Evolutionary conservation across 2,329 filamentous ascomycete species (phyloP).

Genomic region (Aureobasidium sp.): DNA sequence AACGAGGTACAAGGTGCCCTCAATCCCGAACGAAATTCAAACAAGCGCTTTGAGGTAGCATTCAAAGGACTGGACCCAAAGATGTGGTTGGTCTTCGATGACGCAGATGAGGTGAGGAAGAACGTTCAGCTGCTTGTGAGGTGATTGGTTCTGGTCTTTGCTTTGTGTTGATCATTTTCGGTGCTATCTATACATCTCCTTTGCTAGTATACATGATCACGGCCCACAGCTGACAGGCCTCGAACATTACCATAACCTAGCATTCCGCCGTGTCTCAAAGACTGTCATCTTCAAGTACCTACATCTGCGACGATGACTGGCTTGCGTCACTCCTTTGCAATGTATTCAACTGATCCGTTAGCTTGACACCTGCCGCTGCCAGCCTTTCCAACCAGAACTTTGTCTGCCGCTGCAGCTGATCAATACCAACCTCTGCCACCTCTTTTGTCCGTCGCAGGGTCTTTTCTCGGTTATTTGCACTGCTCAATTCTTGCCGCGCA

Average conservation of each 20-base stretch:
- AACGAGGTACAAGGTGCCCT: slow-evolving; percentile 70
- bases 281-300: not conserved
- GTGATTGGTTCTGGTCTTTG: not conserved
- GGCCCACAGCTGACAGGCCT: not conserved
- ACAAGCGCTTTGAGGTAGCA: slow-evolving; percentile 81
- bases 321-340: not conserved
- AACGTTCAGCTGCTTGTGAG: slow-evolving; percentile 28
- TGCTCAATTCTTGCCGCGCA: not conserved
- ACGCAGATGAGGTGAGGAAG: slow-evolving; percentile 70
- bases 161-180: not conserved
- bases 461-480: not conserved
- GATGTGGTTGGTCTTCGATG: slow-evolving; percentile 85
- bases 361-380: slow-evolving; percentile 12
- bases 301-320: not conserved
- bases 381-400: slow-evolving; percentile 13
- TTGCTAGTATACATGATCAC: not conserved
- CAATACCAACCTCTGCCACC: not conserved
- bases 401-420: slow-evolving; percentile 8
- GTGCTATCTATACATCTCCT: too few relatives aligned
- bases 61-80: slow-evolving; percentile 77
- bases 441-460: not conserved
- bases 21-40: slow-evolving; percentile 73
- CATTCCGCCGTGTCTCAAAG: not conserved
- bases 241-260: not conserved
- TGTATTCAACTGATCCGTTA: slow-evolving; percentile 14